Percentiles rank a stretch among this genome's conserved stretches.
Evolutionary conservation across 495 filamentous ascomycete genomes (phyloP).

Genomic region (Neurospora tetraspora): DNA sequence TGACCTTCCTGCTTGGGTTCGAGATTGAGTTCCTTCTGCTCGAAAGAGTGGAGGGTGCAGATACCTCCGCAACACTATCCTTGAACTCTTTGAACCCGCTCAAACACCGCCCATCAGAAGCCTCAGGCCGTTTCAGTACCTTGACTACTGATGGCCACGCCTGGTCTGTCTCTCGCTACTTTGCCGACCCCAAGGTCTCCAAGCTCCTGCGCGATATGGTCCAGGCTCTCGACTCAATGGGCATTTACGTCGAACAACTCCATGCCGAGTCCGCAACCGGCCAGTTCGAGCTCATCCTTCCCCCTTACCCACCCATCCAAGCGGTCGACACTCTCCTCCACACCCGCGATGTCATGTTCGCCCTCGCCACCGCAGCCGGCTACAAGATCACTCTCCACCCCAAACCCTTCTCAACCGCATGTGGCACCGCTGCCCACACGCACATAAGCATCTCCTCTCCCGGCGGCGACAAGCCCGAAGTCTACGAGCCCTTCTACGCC

Average conservation of each 20-base stretch:
- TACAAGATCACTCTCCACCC: constrained; percentile 72
- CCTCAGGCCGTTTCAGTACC: constrained; percentile 12
- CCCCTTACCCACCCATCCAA: constrained; percentile 50
- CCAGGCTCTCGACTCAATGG: constrained; percentile 43
- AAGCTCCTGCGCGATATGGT: constrained; percentile 55
- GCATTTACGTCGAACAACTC: constrained; percentile 62
- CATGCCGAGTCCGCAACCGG: constrained; percentile 67
- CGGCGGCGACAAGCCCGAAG: constrained; percentile 23
- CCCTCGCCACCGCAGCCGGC: constrained; percentile 45
- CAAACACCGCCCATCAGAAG: not conserved
- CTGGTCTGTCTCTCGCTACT: constrained; percentile 48
- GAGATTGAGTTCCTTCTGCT: constrained; percentile 78
- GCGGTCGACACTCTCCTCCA: constrained; percentile 67
- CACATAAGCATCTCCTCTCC: constrained; percentile 54
- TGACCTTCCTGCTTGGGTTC: constrained; percentile 58
- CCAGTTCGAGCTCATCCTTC: constrained; percentile 75
- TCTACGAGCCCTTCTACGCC: constrained; percentile 51
- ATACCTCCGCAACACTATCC: constrained; percentile 15
- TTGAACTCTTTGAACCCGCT: not conserved
- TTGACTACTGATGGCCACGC: constrained; percentile 43
- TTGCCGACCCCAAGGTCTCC: constrained; percentile 45
- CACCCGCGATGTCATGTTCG: constrained; percentile 57
- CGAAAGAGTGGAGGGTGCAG: constrained; percentile 22
- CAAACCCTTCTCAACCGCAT: constrained; percentile 48
- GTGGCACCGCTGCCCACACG: constrained; percentile 57